Evolutionary conservation across 805 yeast species (phyloP), one percentile per base, ranked within the genome.

Genomic region (Hanseniaspora nectarophila): DNA sequence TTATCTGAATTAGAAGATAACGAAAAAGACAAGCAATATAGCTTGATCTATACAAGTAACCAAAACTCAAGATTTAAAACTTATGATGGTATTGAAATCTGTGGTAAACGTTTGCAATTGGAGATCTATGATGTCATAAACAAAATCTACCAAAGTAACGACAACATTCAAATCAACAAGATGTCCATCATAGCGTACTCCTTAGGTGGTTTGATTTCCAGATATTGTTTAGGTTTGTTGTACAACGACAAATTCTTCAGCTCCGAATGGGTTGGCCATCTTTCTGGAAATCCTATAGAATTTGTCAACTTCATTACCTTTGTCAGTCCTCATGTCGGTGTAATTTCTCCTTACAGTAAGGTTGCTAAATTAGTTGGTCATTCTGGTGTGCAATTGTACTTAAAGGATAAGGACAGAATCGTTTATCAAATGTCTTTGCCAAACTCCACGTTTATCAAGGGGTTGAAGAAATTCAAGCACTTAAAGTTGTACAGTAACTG

Each of bases 81-180:
- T 2, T 81, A 85, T 59, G 95, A 87, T 61, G 95, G 95, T 2
- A 78, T 86, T 21, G 95, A 86, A 57, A 78, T 85, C 26, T 85
- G 92, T 61, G 95, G 95, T 1, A 71, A 78, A 46, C 70, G 94
- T 21, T 82, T 85, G 7, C 79, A 83, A 1, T 74, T 74, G 50
- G 95, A 87, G 64, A 79, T 87, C 45, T 63, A 69, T 18, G 57
- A 55, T 1, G 71, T 71, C 58, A 67, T 77, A 18, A 56, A 58
- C 32, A 35, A 21, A 31, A 24, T 56, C 56, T 57, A 64, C 51
- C 45, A 55, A 8, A 58, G 47, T 18, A 35, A 43, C 5, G 62
- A 59, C 23, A 42, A 42, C 16, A 21, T 42, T 20, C 33, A 42
- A 26, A 85, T 86, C 10, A 70, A 72, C n/a, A 75, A 79, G 58